A percentile compares a stretch with the other conserved stretches of the same genome.
phyloP scores from a whole-genome alignment of 805 yeast genomes.

The Cyberlindnera subsufficiens region DNA sequence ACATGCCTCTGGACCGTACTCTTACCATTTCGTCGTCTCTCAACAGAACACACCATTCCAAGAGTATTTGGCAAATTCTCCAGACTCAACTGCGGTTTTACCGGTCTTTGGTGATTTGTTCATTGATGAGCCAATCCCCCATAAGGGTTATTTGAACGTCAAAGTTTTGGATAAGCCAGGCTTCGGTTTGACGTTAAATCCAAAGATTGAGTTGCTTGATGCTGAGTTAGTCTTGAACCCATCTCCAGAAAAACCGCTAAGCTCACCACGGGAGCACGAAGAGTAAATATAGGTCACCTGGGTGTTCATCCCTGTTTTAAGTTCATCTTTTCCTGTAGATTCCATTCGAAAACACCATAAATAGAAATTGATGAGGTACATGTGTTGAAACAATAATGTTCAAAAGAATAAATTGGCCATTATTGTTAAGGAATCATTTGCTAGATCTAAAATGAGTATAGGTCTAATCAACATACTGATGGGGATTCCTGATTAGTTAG shows the following conservation, averaged over 20 bases:
- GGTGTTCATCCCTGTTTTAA: too few relatives aligned
- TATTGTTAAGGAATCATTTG: too few relatives aligned
- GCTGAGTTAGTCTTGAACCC: slow-evolving; percentile 35
- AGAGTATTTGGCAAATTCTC: slow-evolving; percentile 45
- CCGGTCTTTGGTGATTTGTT: slow-evolving; percentile 44
- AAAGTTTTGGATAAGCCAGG: slow-evolving; percentile 41
- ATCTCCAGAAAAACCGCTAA: slow-evolving; percentile 32
- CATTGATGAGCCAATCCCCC: slow-evolving; percentile 42
- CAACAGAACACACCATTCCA: slow-evolving; percentile 48
- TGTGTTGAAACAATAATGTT: too few relatives aligned
- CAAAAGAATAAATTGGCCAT: too few relatives aligned
- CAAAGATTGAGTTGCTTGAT: slow-evolving; percentile 33
- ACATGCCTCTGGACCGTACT: slow-evolving; percentile 49
- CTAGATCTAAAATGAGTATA: too few relatives aligned
- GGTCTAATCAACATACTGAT: too few relatives aligned
- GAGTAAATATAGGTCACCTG: too few relatives aligned
- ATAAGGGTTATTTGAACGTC: slow-evolving; percentile 36
- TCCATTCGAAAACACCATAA: too few relatives aligned
- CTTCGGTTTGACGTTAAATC: slow-evolving; percentile 42
- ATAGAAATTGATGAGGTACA: too few relatives aligned
- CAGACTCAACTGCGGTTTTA: slow-evolving; percentile 36
- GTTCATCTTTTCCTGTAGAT: too few relatives aligned
- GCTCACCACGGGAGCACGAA: not conserved
- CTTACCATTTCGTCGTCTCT: slow-evolving; percentile 44
- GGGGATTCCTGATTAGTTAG: too few relatives aligned